phyloP scores from a whole-genome alignment of 345 rosid genomes.

The Euphorbia peplus region DNA sequence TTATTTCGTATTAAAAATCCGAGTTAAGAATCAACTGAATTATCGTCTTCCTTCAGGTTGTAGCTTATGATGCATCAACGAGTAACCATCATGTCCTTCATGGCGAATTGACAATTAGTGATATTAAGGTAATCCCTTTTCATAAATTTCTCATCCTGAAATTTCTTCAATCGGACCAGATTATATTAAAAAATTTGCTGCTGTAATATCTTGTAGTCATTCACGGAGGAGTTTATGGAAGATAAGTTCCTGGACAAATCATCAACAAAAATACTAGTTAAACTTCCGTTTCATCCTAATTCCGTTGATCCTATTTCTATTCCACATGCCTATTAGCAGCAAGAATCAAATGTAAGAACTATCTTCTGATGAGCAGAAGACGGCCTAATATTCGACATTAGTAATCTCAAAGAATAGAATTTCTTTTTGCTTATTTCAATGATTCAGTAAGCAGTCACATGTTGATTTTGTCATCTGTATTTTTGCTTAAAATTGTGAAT shows the following conservation, averaged over 20 bases:
- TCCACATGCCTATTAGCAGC: too few relatives aligned
- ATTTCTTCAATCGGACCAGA: too few relatives aligned
- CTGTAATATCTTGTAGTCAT: constrained; percentile 1
- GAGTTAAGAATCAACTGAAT: background rate
- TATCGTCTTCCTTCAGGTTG: constrained; percentile 1
- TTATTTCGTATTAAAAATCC: too few relatives aligned
- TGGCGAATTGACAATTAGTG: constrained; percentile 3
- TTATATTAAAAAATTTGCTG: background rate
- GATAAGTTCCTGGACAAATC: background rate
- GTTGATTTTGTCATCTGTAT: too few relatives aligned
- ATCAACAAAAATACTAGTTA: background rate
- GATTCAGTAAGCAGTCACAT: too few relatives aligned
- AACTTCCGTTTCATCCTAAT: constrained; percentile 8
- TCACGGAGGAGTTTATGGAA: constrained; percentile 8
- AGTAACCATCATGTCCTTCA: background rate
- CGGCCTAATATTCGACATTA: too few relatives aligned
- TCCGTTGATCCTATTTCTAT: too few relatives aligned
- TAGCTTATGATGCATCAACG: background rate
- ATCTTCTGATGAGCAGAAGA: too few relatives aligned
- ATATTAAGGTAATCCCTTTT: constrained; percentile 12
- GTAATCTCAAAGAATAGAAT: too few relatives aligned
- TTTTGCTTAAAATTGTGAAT: too few relatives aligned
- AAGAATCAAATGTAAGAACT: too few relatives aligned
- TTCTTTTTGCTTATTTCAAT: too few relatives aligned
- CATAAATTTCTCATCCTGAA: background rate